Base-by-base conservation (phyloP, 2,329 filamentous ascomycete genomes). In the Apiospora kogelbergensis region DNA sequence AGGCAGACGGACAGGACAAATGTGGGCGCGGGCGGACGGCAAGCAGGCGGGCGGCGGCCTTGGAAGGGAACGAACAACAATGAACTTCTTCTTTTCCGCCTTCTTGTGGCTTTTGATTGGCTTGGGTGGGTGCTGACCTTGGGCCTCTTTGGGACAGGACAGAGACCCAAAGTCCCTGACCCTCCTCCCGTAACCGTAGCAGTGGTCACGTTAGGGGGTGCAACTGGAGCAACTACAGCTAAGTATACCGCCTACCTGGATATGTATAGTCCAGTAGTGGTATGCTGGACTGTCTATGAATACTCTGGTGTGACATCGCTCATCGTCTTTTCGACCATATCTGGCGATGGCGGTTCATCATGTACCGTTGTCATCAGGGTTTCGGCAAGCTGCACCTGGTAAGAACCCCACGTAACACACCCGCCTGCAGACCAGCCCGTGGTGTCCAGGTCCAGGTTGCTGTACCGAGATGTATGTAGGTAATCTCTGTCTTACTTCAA, bases 361-460 rank as follows among this genome's bases (percentile, higher is more conserved):
- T 53, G 46, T 20, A 48, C 22, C 45, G 22, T 48, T 48, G 45
- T 26, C 40, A 60, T 37, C 53, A 60, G 26, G 33, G 53, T 60
- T 60, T 60, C 53, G 53, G 53, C 53, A 60, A 37, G 37, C 53
- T 60, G 53, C 53, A 60, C 53, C 53, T 60, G 53, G 53, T 20
- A 60, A n/a, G 53, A 60, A 60, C 53, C 30, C 53, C 53, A 60
- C 53, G 53, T 60, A 60, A 37, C 26, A 60, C 53, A 60, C 53
- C 53, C 53, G 53, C 53, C 53, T 60, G 53, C 53, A 60, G 53
- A 60, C 30, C 53, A 60, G 30, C 48, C 48, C 26, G 53, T 37
- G 53, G 53, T 60, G 20, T 37, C 30, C 53, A 60, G 20, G 17
- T 37, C 30, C 26, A 60, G 20, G 17, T 37, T 60, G 30, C 11